These are phyloP conservation scores for Fusarium sp. DNA, from an alignment of 2,329 filamentous ascomycete species.

Conservation along the genomic window DNA sequence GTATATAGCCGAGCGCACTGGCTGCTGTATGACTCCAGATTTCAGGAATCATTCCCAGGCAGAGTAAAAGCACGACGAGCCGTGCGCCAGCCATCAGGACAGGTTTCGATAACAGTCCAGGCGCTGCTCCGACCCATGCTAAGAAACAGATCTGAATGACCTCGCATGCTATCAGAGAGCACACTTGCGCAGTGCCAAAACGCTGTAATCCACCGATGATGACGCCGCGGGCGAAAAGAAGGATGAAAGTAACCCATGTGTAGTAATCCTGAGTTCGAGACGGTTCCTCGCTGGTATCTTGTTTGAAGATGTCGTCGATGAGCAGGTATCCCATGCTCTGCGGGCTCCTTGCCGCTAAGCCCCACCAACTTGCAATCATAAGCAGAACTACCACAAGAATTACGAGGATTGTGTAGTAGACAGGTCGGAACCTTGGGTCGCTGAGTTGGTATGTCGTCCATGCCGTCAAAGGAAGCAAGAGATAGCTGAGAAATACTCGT, in stretches of 20 bases:
- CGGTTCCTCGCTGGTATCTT: conserved; percentile 60
- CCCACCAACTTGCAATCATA: conserved; percentile 46
- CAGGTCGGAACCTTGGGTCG: conserved; percentile 23
- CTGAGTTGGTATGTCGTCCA: conserved; percentile 77
- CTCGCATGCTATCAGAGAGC: conserved; percentile 29
- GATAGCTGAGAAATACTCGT: conserved; percentile 79
- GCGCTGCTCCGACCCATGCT: conserved; percentile 71
- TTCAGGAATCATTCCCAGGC: conserved; percentile 66
- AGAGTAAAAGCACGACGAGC: conserved; percentile 35
- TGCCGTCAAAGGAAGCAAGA: conserved; percentile 76
- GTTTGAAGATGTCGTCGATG: conserved; percentile 70
- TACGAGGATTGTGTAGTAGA: conserved; percentile 51
- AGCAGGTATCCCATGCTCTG: conserved; percentile 48
- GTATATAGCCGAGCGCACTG: conserved; percentile 76
- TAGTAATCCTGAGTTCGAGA: conserved; percentile 61
- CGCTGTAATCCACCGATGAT: conserved; percentile 33
- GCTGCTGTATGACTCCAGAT: conserved; percentile 69
- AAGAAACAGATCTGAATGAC: conserved; percentile 23
- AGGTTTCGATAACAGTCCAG: conserved; percentile 8
- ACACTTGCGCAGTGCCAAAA: conserved; percentile 24
- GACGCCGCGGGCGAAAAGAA: conserved; percentile 29
- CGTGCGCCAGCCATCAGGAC: conserved; percentile 7
- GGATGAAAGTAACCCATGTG: conserved; percentile 42
- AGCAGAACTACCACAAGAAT: conserved; percentile 37
- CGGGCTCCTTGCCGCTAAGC: conserved; percentile 29